Evolutionary conservation across 2,329 filamentous ascomycete genomes (phyloP), one percentile per base, ranked within the genome.

Genomic region (Botrytis medusae): DNA sequence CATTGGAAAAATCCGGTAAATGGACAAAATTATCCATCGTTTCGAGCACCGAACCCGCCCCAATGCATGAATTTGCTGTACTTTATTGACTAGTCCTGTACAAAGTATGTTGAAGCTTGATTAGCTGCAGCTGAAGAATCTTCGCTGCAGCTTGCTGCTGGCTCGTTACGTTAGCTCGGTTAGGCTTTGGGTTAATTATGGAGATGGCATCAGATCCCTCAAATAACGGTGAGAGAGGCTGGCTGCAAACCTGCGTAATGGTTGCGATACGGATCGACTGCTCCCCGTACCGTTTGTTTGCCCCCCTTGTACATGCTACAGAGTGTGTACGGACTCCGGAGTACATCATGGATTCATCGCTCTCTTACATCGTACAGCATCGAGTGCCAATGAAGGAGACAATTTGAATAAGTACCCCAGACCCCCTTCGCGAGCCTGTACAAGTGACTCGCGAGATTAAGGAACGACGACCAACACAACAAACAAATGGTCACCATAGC

Each of bases 1-100:
- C 14, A 29, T 42, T 42, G 37, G 34, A 20, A 63, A 63, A 42
- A n/a, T 57, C 37, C 37, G 61, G 37, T 29, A 67, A 51, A 67
- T n/a, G 37, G 37, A n/a, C 25, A 40, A 67, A 20, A 22, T 29
- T 20, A 40, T 29, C 25, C 44, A 68, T 68, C 5, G 65, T 68
- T 57, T 42, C 34, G 46, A 67, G 64, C 1, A 22, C 8, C 32
- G 34, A 68, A 57, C n/a, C 64, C 46, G 64, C 64, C 9, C 46
- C 8, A 3, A 29, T 68, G 65, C 65, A 68, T 68, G 48, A 32
- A 37, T 68, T 68, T 68, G 65, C 65, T 68, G 65, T 68, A 68
- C 65, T 42, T 46, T 29, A 9, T 40, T 2, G 42, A 54, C 42
- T 67, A 40, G 64, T 20, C n/a, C 34, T 18, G 48, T 40, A 37